Conservation (phyloP, 2,329 filamentous ascomycete genomes). For the Tolypocladium nubicola region DNA sequence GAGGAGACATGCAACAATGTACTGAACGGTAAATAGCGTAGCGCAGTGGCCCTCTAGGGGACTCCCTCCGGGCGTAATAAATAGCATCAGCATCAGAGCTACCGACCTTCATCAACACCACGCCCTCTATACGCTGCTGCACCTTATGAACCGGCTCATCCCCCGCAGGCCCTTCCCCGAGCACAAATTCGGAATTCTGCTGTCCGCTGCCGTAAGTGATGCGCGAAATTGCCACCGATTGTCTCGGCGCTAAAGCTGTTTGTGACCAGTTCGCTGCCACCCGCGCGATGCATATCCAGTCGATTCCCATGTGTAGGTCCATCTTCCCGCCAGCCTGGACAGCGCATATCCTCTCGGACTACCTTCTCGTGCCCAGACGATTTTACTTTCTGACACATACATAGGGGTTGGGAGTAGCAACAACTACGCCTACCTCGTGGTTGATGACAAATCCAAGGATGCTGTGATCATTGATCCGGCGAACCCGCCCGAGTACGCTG, state of each 20-base stretch:
- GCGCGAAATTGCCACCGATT: neutral
- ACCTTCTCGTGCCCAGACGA: neutral
- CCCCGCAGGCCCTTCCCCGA: conserved; percentile 22
- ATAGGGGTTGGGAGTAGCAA: conserved; percentile 66
- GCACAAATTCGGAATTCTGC: conserved; percentile 16
- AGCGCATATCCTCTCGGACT: too few relatives aligned
- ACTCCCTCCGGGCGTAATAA: too few relatives aligned
- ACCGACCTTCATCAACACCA: conserved; percentile 2
- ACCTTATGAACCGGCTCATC: conserved; percentile 31
- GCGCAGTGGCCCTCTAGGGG: too few relatives aligned
- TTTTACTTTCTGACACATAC: neutral
- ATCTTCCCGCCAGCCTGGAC: too few relatives aligned
- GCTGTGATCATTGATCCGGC: conserved; percentile 73
- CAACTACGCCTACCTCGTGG: conserved; percentile 78
- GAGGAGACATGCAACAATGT: too few relatives aligned
- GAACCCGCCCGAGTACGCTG: conserved; percentile 60
- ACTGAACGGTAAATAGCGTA: too few relatives aligned
- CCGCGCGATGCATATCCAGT: conserved; percentile 67
- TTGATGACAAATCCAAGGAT: conserved; percentile 69
- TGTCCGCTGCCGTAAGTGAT: conserved; percentile 2
- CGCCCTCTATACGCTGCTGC: conserved; percentile 9
- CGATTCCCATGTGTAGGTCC: conserved; percentile 72
- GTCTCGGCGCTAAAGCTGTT: neutral
- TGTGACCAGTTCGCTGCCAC: conserved; percentile 6
- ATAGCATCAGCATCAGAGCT: too few relatives aligned